Evolutionary conservation across 495 filamentous ascomycete genomes (phyloP).

Genomic region (Tuber calosporum): DNA sequence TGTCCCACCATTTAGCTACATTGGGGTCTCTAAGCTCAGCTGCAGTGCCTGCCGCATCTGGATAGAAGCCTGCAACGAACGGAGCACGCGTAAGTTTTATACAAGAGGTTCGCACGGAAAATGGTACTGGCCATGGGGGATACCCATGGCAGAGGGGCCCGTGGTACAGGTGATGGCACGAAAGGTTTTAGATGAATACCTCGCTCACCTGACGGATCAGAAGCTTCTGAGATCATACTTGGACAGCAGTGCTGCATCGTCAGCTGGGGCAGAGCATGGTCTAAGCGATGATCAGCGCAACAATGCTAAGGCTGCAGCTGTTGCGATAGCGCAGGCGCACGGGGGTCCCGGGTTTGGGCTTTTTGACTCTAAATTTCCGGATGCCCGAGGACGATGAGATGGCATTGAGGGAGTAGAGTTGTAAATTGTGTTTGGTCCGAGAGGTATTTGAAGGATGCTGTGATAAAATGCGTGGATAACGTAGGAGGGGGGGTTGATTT

Average conservation of each 20-base stretch:
- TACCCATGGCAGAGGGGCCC: background rate
- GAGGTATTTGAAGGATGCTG: too few species aligned
- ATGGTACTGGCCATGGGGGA: slow-evolving; percentile 3
- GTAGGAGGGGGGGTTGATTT: background rate
- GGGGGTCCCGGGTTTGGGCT: background rate
- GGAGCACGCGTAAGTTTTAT: background rate
- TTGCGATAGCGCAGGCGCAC: background rate
- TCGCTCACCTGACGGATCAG: background rate
- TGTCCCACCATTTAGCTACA: background rate
- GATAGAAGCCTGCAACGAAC: background rate
- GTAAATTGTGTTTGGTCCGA: background rate
- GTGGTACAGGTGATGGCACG: too few species aligned
- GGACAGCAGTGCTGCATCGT: background rate
- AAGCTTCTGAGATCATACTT: background rate
- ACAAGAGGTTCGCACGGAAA: background rate
- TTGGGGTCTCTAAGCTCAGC: slow-evolving; percentile 4
- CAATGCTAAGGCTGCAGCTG: background rate
- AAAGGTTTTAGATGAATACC: background rate
- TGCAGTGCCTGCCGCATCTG: background rate
- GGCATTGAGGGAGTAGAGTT: background rate
- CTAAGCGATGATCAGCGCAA: background rate
- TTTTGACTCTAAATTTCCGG: background rate
- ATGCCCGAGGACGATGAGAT: background rate
- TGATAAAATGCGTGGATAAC: background rate
- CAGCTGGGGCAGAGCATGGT: background rate